These are phyloP conservation scores for Torrubiella hemipterigena DNA, from an alignment of 2,329 filamentous ascomycete genomes.

Conservation along the genomic window DNA sequence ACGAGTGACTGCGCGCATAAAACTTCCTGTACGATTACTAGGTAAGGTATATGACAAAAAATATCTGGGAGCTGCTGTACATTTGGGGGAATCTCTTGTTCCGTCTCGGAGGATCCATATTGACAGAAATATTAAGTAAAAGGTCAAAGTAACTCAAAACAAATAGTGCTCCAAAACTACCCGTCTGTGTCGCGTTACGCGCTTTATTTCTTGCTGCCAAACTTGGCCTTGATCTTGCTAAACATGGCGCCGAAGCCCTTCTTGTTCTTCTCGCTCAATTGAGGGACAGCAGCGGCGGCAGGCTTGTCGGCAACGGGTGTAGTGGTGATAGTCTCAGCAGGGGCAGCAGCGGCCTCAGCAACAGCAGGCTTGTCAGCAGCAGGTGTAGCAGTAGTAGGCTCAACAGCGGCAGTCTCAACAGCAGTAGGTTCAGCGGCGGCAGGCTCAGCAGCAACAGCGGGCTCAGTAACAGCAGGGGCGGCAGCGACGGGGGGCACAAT, in stretches of 20 bases:
- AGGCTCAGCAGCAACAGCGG: slow-evolving; percentile 8
- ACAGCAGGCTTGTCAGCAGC: slow-evolving; percentile 9
- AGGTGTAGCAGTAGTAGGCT: slow-evolving; percentile 9
- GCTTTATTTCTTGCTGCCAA: slow-evolving; percentile 19
- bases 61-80: slow-evolving; percentile 5
- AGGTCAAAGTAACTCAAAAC: slow-evolving; percentile 4
- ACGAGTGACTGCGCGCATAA: too few species aligned
- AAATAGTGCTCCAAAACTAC: neutral
- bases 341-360: slow-evolving; percentile 10
- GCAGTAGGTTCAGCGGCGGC: slow-evolving; percentile 11
- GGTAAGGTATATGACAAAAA: slow-evolving; percentile 6
- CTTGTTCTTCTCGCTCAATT: slow-evolving; percentile 53
- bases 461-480: slow-evolving; percentile 3
- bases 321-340: neutral
- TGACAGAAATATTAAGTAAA: slow-evolving; percentile 11
- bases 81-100: slow-evolving; percentile 3
- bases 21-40: too few species aligned
- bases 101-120: slow-evolving; percentile 8
- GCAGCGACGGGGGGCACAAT: neutral
- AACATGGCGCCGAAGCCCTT: slow-evolving; percentile 52
- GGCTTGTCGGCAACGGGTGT: slow-evolving; percentile 8
- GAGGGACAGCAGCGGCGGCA: slow-evolving; percentile 5
- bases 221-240: slow-evolving; percentile 40
- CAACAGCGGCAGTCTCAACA: slow-evolving; percentile 8
- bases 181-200: slow-evolving; percentile 1